Conservation (phyloP, 2,329 filamentous ascomycete species). For the Hypomyces rosellus region DNA sequence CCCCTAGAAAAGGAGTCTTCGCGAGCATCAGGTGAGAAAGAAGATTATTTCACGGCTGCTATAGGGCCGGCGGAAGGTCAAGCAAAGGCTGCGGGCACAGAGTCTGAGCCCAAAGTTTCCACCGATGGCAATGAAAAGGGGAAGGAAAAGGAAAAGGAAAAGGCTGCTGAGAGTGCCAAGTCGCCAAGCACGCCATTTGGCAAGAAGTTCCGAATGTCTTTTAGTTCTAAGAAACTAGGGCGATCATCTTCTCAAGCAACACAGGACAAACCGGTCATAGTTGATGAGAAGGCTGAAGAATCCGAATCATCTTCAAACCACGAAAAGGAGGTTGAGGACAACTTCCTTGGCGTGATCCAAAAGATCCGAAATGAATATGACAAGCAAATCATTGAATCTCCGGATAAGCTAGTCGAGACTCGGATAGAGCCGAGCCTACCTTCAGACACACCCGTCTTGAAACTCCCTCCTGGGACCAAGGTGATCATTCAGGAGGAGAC, state of each 20-base stretch:
- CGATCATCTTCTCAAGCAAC: conserved; percentile 55
- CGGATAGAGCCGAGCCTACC: conserved; percentile 63
- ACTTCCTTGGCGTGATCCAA: conserved; percentile 65
- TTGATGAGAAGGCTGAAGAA: conserved; percentile 71
- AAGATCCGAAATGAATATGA: conserved; percentile 69
- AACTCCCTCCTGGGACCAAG: conserved; percentile 60
- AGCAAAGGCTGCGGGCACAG: not conserved
- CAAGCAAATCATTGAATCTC: conserved; percentile 52
- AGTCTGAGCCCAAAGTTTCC: conserved; percentile 42
- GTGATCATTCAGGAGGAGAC: conserved; percentile 66
- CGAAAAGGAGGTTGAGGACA: conserved; percentile 70
- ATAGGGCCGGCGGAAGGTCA: conserved; percentile 42
- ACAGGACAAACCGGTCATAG: conserved; percentile 63
- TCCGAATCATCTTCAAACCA: conserved; percentile 57
- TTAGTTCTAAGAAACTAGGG: conserved; percentile 77
- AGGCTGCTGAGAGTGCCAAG: conserved; percentile 48
- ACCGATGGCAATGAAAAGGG: conserved; percentile 46
- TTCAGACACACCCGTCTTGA: conserved; percentile 69
- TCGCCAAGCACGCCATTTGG: conserved; percentile 61
- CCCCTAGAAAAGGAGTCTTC: conserved; percentile 53
- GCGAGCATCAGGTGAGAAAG: conserved; percentile 56
- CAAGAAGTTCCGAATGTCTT: conserved; percentile 81
- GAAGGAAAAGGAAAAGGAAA: conserved; percentile 40
- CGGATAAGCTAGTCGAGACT: conserved; percentile 51
- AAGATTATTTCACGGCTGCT: conserved; percentile 72